These are phyloP conservation scores for Xanthoconium stramineum DNA, from an alignment of 768 basidiomycete species.

Conservation along the genomic window DNA sequence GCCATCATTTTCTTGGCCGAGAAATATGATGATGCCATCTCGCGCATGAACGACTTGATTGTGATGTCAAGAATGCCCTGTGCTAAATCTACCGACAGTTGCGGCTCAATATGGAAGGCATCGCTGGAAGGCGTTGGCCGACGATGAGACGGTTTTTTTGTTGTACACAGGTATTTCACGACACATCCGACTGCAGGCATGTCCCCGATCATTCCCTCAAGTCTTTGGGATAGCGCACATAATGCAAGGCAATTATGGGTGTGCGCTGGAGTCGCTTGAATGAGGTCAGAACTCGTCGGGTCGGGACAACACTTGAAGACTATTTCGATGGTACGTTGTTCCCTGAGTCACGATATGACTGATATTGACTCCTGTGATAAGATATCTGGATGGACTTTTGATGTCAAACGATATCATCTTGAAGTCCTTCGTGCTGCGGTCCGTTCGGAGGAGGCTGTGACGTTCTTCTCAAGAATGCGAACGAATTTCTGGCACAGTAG, in stretches of 20 bases:
- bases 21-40: not conserved
- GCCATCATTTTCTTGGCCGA: not conserved
- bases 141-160: not conserved
- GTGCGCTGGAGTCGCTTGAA: not conserved
- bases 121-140: conserved; percentile 53
- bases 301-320: not conserved
- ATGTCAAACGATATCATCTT: not conserved
- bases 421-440: not conserved
- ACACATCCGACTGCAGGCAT: not conserved
- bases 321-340: not conserved
- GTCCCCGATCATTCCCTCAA: not conserved
- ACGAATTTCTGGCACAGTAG: not conserved
- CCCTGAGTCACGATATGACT: too few species aligned
- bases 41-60: not conserved
- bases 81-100: conserved; percentile 56
- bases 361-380: not conserved
- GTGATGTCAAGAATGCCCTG: conserved; percentile 28
- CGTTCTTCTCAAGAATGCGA: not conserved
- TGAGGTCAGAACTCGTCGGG: not conserved
- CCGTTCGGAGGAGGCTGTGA: not conserved
- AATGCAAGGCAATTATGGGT: not conserved
- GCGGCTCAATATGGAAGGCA: conserved; percentile 42
- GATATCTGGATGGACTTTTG: conserved; percentile 11
- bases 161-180: conserved; percentile 2
- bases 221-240: not conserved